These are phyloP conservation scores for Ceriops zippeliana DNA, from an alignment of 345 rosid genomes.

Conservation along the genomic window DNA sequence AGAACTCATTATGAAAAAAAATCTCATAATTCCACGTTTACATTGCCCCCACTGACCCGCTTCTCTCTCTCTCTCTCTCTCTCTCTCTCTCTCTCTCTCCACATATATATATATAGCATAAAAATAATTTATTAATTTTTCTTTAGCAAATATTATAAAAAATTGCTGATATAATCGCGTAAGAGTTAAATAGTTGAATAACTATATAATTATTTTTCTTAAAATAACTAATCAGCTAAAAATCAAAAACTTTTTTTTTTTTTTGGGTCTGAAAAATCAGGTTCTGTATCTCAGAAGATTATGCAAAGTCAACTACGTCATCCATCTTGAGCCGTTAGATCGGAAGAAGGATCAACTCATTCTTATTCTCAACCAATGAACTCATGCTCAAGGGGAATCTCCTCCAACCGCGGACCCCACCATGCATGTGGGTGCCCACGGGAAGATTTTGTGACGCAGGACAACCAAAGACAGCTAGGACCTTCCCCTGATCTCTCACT, in stretches of 20 bases:
- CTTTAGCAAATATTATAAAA: no score
- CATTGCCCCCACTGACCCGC: no score
- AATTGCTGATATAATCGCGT: no score
- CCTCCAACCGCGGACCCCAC: background rate
- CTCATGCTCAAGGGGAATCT: background rate
- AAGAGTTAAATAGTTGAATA: no score
- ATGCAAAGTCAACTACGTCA: conserved; percentile 15
- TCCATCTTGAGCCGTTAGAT: conserved; percentile 15
- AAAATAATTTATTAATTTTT: no score
- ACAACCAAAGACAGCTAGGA: conserved; percentile 25
- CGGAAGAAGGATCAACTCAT: background rate
- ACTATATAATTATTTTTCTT: no score
- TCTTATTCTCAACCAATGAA: background rate
- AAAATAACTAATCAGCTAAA: background rate
- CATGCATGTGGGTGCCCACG: conserved; percentile 12
- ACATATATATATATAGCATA: no score
- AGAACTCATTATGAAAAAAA: no score
- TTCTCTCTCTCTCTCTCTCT: no score
- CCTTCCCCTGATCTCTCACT: conserved; percentile 6
- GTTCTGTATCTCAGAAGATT: background rate
- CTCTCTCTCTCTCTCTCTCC: no score
- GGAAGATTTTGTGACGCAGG: conserved; percentile 11
- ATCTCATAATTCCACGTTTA: no score
- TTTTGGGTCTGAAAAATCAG: background rate
- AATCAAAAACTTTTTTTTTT: background rate